These are phyloP conservation scores for Candida bentonensis DNA, from an alignment of 805 yeast genomes.

Conservation along the genomic window DNA sequence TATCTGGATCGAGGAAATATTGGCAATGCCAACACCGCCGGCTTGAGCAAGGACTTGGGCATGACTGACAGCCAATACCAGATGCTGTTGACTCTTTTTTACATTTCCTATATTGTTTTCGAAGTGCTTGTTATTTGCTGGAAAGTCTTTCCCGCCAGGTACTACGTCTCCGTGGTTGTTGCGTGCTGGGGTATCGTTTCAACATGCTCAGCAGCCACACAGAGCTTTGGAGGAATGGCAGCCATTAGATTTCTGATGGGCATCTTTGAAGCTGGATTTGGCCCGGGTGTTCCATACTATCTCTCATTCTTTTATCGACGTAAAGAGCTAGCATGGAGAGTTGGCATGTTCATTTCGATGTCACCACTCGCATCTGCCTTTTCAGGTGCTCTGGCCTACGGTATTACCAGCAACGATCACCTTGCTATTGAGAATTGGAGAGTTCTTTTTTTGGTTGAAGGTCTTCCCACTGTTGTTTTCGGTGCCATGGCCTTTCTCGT, in stretches of 20 bases:
- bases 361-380: slow-evolving; percentile 69
- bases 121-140: slow-evolving; percentile 46
- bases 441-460: slow-evolving; percentile 43
- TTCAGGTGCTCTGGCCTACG: slow-evolving; percentile 59
- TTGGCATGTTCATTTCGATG: slow-evolving; percentile 53
- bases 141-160: slow-evolving; percentile 47
- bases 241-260: slow-evolving; percentile 57
- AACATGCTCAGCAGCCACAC: slow-evolving; percentile 51
- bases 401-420: slow-evolving; percentile 35
- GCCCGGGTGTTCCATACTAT: slow-evolving; percentile 63
- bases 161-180: slow-evolving; percentile 46
- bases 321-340: slow-evolving; percentile 53
- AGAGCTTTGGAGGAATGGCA: slow-evolving; percentile 42
- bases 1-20: slow-evolving; percentile 74
- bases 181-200: slow-evolving; percentile 49
- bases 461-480: slow-evolving; percentile 22
- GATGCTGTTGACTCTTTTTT: slow-evolving; percentile 52
- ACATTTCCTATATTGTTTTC: slow-evolving; percentile 51
- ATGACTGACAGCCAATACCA: slow-evolving; percentile 48
- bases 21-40: slow-evolving; percentile 66
- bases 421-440: slow-evolving; percentile 40
- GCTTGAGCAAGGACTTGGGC: slow-evolving; percentile 40
- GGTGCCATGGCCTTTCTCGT: slow-evolving; percentile 29
- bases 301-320: slow-evolving; percentile 52
- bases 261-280: slow-evolving; percentile 53